A percentile compares a stretch with the other conserved stretches of the same genome.
These are phyloP conservation scores for Geotrichum ghanense DNA, from an alignment of 805 yeast species.

Conservation along the genomic window DNA sequence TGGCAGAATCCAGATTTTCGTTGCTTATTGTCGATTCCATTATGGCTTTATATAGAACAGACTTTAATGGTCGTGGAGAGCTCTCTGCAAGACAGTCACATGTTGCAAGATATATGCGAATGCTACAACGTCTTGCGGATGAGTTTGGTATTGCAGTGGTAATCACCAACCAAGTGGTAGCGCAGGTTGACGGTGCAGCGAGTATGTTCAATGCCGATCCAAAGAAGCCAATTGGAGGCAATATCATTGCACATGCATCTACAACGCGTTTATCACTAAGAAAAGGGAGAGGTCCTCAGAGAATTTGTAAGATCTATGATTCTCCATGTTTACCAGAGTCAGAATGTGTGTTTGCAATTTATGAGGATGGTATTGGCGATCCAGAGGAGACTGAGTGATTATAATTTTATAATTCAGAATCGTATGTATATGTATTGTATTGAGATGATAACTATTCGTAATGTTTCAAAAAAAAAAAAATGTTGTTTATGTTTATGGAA, in stretches of 20 bases:
- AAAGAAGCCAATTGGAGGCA: conserved; percentile 97
- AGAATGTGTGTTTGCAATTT: conserved; percentile 89
- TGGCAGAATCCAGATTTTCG: conserved; percentile 89
- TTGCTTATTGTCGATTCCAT: conserved; percentile 90
- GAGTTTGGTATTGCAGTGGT: conserved; percentile 97
- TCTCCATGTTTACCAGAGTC: conserved; percentile 95
- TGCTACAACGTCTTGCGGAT: conserved; percentile 86
- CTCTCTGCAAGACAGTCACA: conserved; percentile 89
- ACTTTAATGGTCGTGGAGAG: conserved; percentile 92
- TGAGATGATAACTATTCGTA: too few relatives aligned
- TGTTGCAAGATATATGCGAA: conserved; percentile 86
- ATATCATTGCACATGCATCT: conserved; percentile 92
- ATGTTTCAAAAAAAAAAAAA: too few relatives aligned
- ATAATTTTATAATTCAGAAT: too few relatives aligned
- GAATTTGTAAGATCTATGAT: conserved; percentile 90
- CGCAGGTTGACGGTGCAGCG: conserved; percentile 85
- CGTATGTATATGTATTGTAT: too few relatives aligned
- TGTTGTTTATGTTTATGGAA: too few relatives aligned
- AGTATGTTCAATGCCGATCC: conserved; percentile 87
- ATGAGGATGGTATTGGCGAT: conserved; percentile 95
- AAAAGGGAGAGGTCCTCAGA: conserved; percentile 84
- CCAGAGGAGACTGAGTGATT: conserved; percentile 67
- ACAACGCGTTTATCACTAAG: conserved; percentile 85
- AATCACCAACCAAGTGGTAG: conserved; percentile 92
- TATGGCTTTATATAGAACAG: conserved; percentile 93